These are phyloP conservation scores for Gremmenia infestans DNA, from an alignment of 2,329 filamentous ascomycete genomes.

Conservation along the genomic window DNA sequence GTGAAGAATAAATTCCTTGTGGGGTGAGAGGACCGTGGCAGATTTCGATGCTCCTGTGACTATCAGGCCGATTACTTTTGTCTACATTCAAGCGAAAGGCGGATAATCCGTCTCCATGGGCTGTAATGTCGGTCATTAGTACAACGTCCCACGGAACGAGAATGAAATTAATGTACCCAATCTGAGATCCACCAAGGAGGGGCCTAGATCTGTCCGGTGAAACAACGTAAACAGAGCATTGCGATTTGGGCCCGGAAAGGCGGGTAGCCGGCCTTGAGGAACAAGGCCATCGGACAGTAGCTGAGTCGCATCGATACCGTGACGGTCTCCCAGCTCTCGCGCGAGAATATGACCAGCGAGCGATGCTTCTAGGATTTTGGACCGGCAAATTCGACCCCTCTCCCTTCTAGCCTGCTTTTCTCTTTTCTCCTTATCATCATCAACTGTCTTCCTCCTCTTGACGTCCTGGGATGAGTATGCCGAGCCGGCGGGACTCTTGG, in stretches of 20 bases:
- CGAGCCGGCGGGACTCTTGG: slow-evolving; percentile 41
- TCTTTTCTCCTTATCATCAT: slow-evolving; percentile 31
- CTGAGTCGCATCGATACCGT: slow-evolving; percentile 3
- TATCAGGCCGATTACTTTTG: too few species aligned
- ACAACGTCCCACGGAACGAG: neutral
- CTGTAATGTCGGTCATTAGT: neutral
- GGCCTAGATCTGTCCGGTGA: slow-evolving; percentile 6
- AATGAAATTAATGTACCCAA: slow-evolving; percentile 1
- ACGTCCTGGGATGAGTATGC: slow-evolving; percentile 55
- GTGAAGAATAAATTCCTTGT: too few species aligned
- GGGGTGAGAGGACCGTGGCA: too few species aligned
- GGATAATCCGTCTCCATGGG: neutral
- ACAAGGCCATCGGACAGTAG: slow-evolving; percentile 16
- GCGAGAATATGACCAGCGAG: slow-evolving; percentile 19
- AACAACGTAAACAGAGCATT: slow-evolving; percentile 14
- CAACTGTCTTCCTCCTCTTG: slow-evolving; percentile 48
- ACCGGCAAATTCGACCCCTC: slow-evolving; percentile 19
- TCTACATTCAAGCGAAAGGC: too few species aligned
- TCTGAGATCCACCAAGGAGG: slow-evolving; percentile 7
- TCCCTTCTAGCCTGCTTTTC: slow-evolving; percentile 6
- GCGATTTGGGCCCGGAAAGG: neutral
- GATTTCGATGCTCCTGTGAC: too few species aligned
- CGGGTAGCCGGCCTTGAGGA: neutral
- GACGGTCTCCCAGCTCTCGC: slow-evolving; percentile 15
- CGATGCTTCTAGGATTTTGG: slow-evolving; percentile 13